These are phyloP conservation scores for Neurospora sublineolata DNA, from an alignment of 495 filamentous ascomycete genomes.

Conservation along the genomic window DNA sequence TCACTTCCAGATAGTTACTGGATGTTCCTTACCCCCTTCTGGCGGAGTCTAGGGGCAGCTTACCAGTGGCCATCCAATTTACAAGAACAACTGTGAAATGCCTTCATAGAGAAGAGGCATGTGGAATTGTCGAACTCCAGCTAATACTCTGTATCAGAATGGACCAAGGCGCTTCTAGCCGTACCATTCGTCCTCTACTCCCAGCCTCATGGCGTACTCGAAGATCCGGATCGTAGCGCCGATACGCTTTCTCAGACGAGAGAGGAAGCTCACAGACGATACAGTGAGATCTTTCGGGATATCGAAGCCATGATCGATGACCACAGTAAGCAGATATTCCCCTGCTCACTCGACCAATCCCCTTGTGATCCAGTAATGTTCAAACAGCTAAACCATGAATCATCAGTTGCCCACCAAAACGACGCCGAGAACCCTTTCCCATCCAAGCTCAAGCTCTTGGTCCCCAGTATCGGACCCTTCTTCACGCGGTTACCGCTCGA, in stretches of 20 bases:
- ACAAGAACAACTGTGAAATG: not conserved
- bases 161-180: constrained; percentile 73
- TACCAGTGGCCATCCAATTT: not conserved
- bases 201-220: constrained; percentile 75
- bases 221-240: constrained; percentile 38
- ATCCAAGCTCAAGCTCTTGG: constrained; percentile 87
- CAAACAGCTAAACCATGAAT: not conserved
- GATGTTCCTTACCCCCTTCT: not conserved
- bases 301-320: constrained; percentile 84
- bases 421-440: constrained; percentile 44
- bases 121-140: not conserved
- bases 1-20: not conserved
- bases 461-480: constrained; percentile 80
- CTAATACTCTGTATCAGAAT: constrained; percentile 31
- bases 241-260: constrained; percentile 48
- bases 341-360: not conserved
- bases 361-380: not conserved
- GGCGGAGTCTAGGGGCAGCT: not conserved
- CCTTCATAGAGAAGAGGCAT: not conserved
- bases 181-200: constrained; percentile 96
- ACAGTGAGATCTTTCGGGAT: constrained; percentile 91
- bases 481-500: constrained; percentile 80
- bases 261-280: constrained; percentile 61
- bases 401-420: constrained; percentile 58
- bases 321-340: constrained; percentile 52